Evolutionary conservation across 164 flowering plant species (phyloP).

Genomic region (Nymphaea thermarum): DNA sequence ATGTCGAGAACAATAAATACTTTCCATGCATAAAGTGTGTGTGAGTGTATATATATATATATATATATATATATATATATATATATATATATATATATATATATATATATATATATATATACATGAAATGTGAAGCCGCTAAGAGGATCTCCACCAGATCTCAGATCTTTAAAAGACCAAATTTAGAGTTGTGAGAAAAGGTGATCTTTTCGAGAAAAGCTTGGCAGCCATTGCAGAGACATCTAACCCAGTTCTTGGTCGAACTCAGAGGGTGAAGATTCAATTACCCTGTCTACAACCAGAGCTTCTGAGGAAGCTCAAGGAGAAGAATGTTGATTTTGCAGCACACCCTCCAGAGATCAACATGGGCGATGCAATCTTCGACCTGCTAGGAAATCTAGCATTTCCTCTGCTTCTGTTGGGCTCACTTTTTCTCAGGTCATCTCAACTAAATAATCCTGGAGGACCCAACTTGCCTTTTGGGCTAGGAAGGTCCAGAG

Average conservation of each 20-base stretch:
- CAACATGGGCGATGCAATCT: constrained; percentile 20
- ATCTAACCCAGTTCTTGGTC: constrained; percentile 33
- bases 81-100: too few species aligned
- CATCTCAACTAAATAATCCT: constrained; percentile 14
- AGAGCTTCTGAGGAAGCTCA: constrained; percentile 43
- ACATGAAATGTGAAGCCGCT: too few species aligned
- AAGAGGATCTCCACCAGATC: too few species aligned
- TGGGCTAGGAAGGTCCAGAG: constrained; percentile 57
- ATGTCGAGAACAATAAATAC: too few species aligned
- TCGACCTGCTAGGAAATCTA: constrained; percentile 50
- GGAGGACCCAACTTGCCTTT: constrained; percentile 57
- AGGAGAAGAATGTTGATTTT: constrained; percentile 59
- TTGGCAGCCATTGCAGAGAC: constrained; percentile 57
- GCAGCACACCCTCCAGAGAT: constrained; percentile 48
- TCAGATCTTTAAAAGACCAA: too few species aligned
- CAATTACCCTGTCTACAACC: constrained; percentile 51
- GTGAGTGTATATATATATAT: too few species aligned
- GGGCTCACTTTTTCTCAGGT: constrained; percentile 25
- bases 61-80: too few species aligned
- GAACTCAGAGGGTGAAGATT: constrained; percentile 46
- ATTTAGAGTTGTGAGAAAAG: constrained; percentile 48
- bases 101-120: too few species aligned
- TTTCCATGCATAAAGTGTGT: too few species aligned
- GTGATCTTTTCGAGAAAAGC: constrained; percentile 57
- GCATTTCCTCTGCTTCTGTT: constrained; percentile 53